Evolutionary conservation across 495 filamentous ascomycete genomes (phyloP), one percentile per base, ranked within the genome.

Genomic region (Trichoderma reesei): DNA sequence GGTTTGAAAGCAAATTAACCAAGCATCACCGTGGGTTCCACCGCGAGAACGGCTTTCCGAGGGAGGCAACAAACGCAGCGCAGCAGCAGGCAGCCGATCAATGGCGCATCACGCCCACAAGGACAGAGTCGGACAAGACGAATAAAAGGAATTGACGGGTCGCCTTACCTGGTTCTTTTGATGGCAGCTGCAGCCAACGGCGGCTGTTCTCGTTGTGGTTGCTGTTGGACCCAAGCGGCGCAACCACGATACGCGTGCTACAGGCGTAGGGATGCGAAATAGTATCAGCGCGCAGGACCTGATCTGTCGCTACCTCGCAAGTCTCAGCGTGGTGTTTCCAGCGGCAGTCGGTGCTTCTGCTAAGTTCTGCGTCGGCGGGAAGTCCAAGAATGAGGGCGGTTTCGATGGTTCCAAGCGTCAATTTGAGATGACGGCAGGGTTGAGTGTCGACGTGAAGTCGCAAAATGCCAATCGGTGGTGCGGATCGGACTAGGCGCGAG

Each of bases 201-300:
- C 18, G 51, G 20, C 20, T 34, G 31, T 14, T 31, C 14, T 3
- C 34, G 51, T 1, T 34, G 31, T 56, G 13, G 51, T 33, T 33
- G 10, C 13, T 9, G 16, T 34, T 56, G 51, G 20, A 18, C 51
- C 51, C 51, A 34, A 44, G 41, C 41, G 10, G 46, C 8, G 11
- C 51, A 56, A 31, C 5, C 51, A 31, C 51, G 31, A 56, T 56
- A 56, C 51, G 51, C 51, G 51, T 56, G 51, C 51, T 56, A 26
- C 51, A 34, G 51, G 26, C 31, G 51, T 33, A 31, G 16, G 51
- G 51, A 56, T 56, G 51, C 51, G 26, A 26, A 26, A 26, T 7
- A 33, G 10, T 10, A 56, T 56, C 51, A 48, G 44, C 44, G 44
- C 18, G 44, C 44, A 48, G 44, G 44, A 9, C 44, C 16, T 48